These are phyloP conservation scores for Pseudomassariella vexata DNA, from an alignment of 2,329 filamentous ascomycete genomes.

Conservation along the genomic window DNA sequence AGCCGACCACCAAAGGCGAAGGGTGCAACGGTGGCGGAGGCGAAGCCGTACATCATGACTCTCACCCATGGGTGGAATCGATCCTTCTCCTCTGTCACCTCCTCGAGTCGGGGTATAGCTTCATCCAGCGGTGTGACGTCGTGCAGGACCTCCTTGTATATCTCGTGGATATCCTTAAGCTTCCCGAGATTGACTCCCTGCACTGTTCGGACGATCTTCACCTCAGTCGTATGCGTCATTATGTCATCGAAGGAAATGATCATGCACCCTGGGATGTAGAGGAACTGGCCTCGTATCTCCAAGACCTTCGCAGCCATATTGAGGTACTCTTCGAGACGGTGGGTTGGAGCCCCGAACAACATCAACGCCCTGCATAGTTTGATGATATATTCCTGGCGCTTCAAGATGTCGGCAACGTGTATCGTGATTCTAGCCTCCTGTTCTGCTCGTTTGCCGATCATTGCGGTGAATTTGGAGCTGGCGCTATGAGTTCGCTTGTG, in stretches of 20 bases:
- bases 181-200: constrained; percentile 58
- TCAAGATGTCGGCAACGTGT: constrained; percentile 62
- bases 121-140: constrained; percentile 54
- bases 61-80: constrained; percentile 47
- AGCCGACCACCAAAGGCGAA: constrained; percentile 75
- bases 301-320: constrained; percentile 83
- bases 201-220: constrained; percentile 54
- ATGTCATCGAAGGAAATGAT: constrained; percentile 82
- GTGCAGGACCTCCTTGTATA: constrained; percentile 62
- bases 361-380: constrained; percentile 83
- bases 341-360: constrained; percentile 85
- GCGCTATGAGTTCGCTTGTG: constrained; percentile 30
- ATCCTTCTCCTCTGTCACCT: constrained; percentile 36
- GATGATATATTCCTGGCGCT: constrained; percentile 75
- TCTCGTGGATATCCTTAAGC: constrained; percentile 53
- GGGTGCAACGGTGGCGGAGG: constrained; percentile 69
- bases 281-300: constrained; percentile 81
- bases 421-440: constrained; percentile 41
- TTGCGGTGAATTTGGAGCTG: constrained; percentile 27
- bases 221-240: constrained; percentile 59
- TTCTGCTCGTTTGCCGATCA: constrained; percentile 30
- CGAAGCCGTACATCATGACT: constrained; percentile 68
- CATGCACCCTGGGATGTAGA: constrained; percentile 91
- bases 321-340: constrained; percentile 88
- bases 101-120: constrained; percentile 46